A percentile compares a stretch with the other conserved stretches of the same genome.
Evolutionary conservation across 306 rosid genomes (phyloP).

Genomic region (Malus sylvestris): DNA sequence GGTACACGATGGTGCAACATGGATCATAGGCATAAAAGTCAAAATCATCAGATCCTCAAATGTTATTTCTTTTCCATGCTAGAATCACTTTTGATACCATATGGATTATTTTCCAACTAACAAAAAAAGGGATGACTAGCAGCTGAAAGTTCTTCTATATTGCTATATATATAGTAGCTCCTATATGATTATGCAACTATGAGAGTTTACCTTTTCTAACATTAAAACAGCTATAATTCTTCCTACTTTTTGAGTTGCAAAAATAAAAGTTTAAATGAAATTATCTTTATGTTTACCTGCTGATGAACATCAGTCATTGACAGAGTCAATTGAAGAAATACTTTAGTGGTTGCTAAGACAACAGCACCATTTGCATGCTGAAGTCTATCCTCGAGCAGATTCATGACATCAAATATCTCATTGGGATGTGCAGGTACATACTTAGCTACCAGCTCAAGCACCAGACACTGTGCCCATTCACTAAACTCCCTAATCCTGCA

Average conservation of each 20-base stretch:
- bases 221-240: neutral
- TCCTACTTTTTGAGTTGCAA: conserved; percentile 2
- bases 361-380: conserved; percentile 99
- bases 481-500: conserved; percentile 90
- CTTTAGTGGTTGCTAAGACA: conserved; percentile 88
- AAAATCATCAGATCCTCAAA: conserved; percentile 8
- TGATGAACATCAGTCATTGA: conserved; percentile 99
- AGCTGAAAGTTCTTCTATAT: neutral
- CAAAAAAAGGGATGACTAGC: conserved; percentile 8
- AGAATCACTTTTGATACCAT: neutral
- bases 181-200: neutral
- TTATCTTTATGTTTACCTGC: conserved; percentile 55
- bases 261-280: neutral
- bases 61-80: neutral
- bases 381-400: conserved; percentile 98
- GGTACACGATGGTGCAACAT: conserved; percentile 4
- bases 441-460: conserved; percentile 81
- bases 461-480: conserved; percentile 97
- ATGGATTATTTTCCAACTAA: neutral
- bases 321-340: conserved; percentile 90
- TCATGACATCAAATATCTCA: conserved; percentile 96
- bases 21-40: neutral
- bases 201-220: neutral
- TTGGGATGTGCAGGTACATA: conserved; percentile 76
- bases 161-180: neutral